Evolutionary conservation across 2,329 filamentous ascomycete species (phyloP).

Genomic region (Fusarium piperis): DNA sequence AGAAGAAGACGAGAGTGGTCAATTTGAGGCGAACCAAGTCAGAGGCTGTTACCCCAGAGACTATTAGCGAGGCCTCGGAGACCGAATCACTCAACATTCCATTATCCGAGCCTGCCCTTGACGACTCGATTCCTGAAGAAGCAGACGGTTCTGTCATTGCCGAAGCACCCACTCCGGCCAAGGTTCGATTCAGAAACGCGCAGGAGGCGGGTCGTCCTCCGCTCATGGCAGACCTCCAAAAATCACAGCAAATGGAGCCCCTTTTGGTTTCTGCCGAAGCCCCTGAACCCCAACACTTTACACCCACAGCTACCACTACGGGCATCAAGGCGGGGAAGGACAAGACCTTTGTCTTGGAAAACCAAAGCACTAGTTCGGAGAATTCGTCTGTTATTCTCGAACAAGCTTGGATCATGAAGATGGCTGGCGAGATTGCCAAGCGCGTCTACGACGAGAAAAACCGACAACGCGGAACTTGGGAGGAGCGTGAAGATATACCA

Average conservation of each 20-base stretch:
- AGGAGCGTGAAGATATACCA: constrained; percentile 65
- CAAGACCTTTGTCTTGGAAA: constrained; percentile 44
- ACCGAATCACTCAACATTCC: constrained; percentile 66
- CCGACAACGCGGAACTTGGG: constrained; percentile 51
- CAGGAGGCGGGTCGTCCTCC: constrained; percentile 35
- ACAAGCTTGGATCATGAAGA: constrained; percentile 90
- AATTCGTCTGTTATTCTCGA: constrained; percentile 72
- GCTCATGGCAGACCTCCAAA: constrained; percentile 39
- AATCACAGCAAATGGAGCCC: constrained; percentile 38
- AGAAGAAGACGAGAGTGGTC: constrained; percentile 86
- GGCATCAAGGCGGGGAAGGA: constrained; percentile 42
- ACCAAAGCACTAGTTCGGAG: constrained; percentile 53
- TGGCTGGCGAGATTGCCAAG: constrained; percentile 89
- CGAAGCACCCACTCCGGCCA: constrained; percentile 45
- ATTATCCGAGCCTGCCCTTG: constrained; percentile 68
- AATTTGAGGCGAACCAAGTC: constrained; percentile 75
- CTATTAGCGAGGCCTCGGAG: constrained; percentile 61
- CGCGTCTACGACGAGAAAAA: constrained; percentile 89
- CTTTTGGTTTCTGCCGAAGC: constrained; percentile 31
- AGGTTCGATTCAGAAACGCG: constrained; percentile 53
- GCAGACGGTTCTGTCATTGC: constrained; percentile 55
- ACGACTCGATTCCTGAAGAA: constrained; percentile 68
- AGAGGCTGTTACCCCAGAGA: constrained; percentile 62
- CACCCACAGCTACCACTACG: constrained; percentile 29
- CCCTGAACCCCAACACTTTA: constrained; percentile 21